Evolutionary conservation across 2,329 filamentous ascomycete species (phyloP), one percentile per base, ranked within the genome.

Genomic region (Nemania bipapillata): DNA sequence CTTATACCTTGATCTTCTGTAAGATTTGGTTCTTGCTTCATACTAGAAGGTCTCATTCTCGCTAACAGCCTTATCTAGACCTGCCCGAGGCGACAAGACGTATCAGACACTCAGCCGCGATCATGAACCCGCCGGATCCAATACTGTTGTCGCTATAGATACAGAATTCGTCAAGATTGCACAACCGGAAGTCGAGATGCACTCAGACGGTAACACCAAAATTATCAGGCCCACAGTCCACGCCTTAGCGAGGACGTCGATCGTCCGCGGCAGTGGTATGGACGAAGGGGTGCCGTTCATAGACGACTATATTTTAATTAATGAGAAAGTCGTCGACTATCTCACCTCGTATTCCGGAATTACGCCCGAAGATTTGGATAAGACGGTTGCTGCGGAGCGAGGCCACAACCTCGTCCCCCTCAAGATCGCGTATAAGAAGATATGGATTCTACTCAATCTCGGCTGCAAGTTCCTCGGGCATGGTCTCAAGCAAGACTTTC

Each of bases 101-200:
- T 92, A 92, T 70, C 85, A 83, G 15, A 81, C 87, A 0, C 84
- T 94, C 1, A 81, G 88, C 32, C 78, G 83, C 0, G 75, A 83
- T 1, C 82, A 80, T 0, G 94, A 97, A 80, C 85, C 84, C 6
- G 93, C 92, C 0, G 86, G 86, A 0, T 86, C 90, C 0, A 88
- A 90, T 15, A 93, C 89, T 1, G 91, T 96, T 11, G 88, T 97
- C 52, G 96, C 94, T 0, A 89, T 99, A 4, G 96, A 99, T 77
- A 97, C 96, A 0, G 96, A 99, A 79, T 99, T 99, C 74, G 96
- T 99, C 7, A 91, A 94, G 24, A 87, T 97, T 1, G 92, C 96
- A 72, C 92, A 96, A 73, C 93, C 96, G 54, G 95, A 98, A 78
- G 97, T 97, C 61, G 93, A 97, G 77, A 93, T 99, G 83, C 97